phyloP scores from a whole-genome alignment of 352 stramenopile genomes.

The Phytophthora hibernalis region DNA sequence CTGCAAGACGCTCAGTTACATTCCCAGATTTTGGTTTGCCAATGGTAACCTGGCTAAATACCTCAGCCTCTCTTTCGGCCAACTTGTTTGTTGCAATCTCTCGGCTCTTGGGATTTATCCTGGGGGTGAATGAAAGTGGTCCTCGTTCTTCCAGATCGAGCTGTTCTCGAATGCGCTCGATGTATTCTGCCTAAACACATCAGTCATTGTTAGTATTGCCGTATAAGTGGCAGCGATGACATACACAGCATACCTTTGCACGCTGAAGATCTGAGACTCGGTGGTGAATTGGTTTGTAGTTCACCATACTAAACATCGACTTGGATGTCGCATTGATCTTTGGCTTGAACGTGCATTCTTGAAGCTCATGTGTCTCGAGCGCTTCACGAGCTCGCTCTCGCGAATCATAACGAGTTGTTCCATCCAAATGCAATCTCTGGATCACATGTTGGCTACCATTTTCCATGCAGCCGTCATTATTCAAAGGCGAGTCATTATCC shows the following conservation, averaged over 20 bases:
- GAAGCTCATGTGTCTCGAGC: conserved; percentile 56
- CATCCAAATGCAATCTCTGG: conserved; percentile 71
- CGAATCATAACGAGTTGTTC: conserved; percentile 58
- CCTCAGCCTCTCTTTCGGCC: conserved; percentile 32
- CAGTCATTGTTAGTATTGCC: background rate
- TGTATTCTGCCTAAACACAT: conserved; percentile 40
- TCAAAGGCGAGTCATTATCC: background rate
- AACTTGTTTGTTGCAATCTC: conserved; percentile 62
- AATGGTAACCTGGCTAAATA: conserved; percentile 1
- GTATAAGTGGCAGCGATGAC: background rate
- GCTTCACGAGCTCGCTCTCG: conserved; percentile 56
- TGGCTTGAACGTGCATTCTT: conserved; percentile 75
- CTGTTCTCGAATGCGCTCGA: conserved; percentile 59
- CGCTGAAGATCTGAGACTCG: conserved; percentile 68
- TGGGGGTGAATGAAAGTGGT: conserved; percentile 52
- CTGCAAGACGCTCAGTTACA: conserved; percentile 63
- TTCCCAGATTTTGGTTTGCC: conserved; percentile 18
- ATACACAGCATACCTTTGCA: conserved; percentile 53
- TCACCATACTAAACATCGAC: conserved; percentile 39
- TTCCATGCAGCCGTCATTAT: conserved; percentile 4
- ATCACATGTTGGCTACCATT: conserved; percentile 44
- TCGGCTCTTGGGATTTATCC: conserved; percentile 73
- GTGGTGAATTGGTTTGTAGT: conserved; percentile 79
- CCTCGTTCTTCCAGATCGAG: conserved; percentile 46
- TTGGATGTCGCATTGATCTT: conserved; percentile 64